These are phyloP conservation scores for Actinomucor elegans DNA, from an alignment of 371 early-diverging fungal species.

Conservation along the genomic window DNA sequence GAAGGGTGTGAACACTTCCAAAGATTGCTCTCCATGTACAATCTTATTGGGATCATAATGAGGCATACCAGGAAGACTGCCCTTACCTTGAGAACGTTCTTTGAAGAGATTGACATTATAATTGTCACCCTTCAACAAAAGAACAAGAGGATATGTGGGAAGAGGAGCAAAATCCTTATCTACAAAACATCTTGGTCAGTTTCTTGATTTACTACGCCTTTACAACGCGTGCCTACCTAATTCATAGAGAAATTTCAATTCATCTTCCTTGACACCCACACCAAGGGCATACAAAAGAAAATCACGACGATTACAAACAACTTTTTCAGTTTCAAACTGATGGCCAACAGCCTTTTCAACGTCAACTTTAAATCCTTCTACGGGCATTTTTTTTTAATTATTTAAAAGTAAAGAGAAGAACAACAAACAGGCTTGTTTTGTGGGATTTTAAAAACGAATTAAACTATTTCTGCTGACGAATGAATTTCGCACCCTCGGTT, in stretches of 20 bases:
- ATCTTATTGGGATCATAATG: constrained; percentile 70
- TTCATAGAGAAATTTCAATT: constrained; percentile 70
- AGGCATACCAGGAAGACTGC: constrained; percentile 62
- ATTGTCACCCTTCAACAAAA: constrained; percentile 59
- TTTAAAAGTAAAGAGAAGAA: not conserved
- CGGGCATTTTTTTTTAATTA: constrained; percentile 19
- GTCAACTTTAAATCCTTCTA: constrained; percentile 34
- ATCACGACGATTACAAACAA: constrained; percentile 67
- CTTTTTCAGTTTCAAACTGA: constrained; percentile 23
- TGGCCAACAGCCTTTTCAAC: constrained; percentile 31
- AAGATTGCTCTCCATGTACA: constrained; percentile 74
- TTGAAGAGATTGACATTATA: constrained; percentile 67
- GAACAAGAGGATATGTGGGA: constrained; percentile 74
- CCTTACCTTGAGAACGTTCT: constrained; percentile 37
- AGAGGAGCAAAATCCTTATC: constrained; percentile 67
- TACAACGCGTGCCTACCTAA: constrained; percentile 31
- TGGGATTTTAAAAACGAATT: not conserved
- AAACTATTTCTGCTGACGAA: constrained; percentile 17
- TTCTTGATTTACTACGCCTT: not conserved
- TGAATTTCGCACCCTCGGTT: constrained; percentile 11
- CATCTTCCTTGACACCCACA: constrained; percentile 60
- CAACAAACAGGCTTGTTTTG: not conserved
- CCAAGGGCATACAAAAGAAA: constrained; percentile 71
- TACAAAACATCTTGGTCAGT: constrained; percentile 10
- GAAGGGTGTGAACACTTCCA: constrained; percentile 60